Evolutionary conservation across 225 moss, liverwort and hornwort species (phyloP).

Genomic region (Thuidium tamariscinum): DNA sequence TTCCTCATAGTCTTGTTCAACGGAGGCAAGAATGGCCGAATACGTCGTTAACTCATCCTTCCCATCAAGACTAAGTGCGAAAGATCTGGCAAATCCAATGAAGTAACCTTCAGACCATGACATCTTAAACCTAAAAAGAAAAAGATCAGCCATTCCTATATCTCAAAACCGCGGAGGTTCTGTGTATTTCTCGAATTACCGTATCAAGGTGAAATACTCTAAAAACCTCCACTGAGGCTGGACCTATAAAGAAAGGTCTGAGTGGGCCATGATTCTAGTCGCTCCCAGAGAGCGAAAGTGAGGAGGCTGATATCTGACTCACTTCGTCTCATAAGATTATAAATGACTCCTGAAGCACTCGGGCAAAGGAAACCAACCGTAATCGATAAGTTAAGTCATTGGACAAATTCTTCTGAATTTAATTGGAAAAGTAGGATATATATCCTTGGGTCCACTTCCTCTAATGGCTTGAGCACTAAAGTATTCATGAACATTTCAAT

Average conservation of each 20-base stretch:
- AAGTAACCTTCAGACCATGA: neutral
- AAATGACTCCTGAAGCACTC: neutral
- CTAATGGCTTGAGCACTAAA: neutral
- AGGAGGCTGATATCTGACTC: neutral
- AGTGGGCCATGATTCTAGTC: neutral
- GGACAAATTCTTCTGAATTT: neutral
- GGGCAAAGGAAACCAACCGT: neutral
- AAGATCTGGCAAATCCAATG: slow-evolving; percentile 4
- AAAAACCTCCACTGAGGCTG: neutral
- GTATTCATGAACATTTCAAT: neutral
- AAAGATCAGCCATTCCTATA: neutral
- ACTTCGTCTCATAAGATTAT: neutral
- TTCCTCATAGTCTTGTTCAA: neutral
- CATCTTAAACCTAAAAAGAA: neutral
- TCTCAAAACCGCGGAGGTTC: neutral
- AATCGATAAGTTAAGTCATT: neutral
- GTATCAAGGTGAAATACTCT: neutral
- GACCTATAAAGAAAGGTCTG: neutral
- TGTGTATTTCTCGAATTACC: neutral
- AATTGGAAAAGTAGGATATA: neutral
- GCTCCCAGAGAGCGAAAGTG: neutral
- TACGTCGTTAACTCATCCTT: neutral
- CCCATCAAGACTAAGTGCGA: neutral
- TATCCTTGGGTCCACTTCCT: neutral
- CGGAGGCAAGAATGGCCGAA: neutral